Conservation (phyloP, 176 grass and related monocot species). For the Themeda triandra region DNA sequence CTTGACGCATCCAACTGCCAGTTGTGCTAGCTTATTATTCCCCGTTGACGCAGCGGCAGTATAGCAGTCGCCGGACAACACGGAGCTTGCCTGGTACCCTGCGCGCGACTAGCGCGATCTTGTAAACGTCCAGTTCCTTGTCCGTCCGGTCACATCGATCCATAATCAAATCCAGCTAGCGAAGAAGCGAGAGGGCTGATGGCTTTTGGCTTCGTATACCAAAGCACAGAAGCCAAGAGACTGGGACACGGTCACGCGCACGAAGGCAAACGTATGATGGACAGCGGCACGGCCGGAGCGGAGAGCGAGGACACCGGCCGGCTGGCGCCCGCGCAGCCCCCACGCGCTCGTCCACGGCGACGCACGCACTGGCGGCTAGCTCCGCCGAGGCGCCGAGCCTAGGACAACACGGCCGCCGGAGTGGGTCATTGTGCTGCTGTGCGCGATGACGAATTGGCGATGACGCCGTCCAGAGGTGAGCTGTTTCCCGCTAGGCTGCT, state of each 20-base stretch:
- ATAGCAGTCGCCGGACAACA: slow-evolving; percentile 1
- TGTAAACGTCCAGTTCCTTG: background rate
- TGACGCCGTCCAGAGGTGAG: background rate
- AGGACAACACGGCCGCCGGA: too few species aligned
- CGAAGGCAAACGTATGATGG: background rate
- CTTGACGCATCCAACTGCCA: background rate
- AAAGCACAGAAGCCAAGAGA: background rate
- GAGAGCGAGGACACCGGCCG: too few species aligned
- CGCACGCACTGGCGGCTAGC: too few species aligned
- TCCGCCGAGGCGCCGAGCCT: too few species aligned
- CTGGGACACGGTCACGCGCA: background rate
- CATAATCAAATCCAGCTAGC: background rate
- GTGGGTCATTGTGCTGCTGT: too few species aligned
- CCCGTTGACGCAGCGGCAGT: background rate
- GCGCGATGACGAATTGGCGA: background rate
- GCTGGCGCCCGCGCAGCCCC: too few species aligned
- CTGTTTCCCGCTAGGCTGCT: background rate
- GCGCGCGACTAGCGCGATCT: too few species aligned
- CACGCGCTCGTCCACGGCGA: too few species aligned
- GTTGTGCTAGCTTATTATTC: background rate
- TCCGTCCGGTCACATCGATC: background rate
- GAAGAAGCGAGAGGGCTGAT: background rate
- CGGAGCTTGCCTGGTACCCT: too few species aligned
- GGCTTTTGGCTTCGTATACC: background rate
- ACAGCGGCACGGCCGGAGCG: too few species aligned